Base-by-base conservation (phyloP, 768 basidiomycete species). In the Clitopilus hobsonii region DNA sequence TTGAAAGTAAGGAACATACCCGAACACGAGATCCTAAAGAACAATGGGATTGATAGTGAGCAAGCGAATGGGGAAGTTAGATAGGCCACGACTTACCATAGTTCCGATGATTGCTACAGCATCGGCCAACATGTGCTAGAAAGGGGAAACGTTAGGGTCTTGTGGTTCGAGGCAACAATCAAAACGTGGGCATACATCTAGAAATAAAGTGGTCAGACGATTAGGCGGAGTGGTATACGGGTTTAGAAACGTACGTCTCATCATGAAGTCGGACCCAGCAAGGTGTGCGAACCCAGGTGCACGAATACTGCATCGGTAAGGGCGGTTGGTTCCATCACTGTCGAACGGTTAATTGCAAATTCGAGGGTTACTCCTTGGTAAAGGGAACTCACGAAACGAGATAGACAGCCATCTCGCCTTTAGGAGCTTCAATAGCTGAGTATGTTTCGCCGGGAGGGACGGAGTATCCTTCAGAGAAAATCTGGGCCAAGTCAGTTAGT, bases 361-460 rank as follows among this genome's bases (percentile, higher is more conserved):
- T 38, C 52, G 24, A 53, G 27, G n/a, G 10, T 27, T 20, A 13
- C 49, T 27, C 52, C n/a, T 38, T 22, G 30, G 26, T 25, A 30
- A 28, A 18, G 50, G n/a, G 52, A 26, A 81, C 88, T 64, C 63
- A 90, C 84, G 94, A 97, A 58, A 99, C 94, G 51, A 99, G 86
- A 76, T 95, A 99, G 47, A 99, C 96, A 61, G 80, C 96, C 94
- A 98, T 98, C 74, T 98, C 96, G 59, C 95, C 95, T 74, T 99
- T 98, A 45, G 96, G 96, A 6, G 96, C 96, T 73, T 99, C 97
- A 61, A 98, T 98, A 1, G 96, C 96, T 50, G 83, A 85, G 77
- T 99, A 98, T 0, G 96, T 98, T 74, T 98, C 94, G 20, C 91
- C 91, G 16, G 92, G 90, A 16, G 97, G 97, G 24, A 98, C 96